Base-by-base conservation (phyloP, 352 stramenopile genomes). In the Peronospora belbahrii region DNA sequence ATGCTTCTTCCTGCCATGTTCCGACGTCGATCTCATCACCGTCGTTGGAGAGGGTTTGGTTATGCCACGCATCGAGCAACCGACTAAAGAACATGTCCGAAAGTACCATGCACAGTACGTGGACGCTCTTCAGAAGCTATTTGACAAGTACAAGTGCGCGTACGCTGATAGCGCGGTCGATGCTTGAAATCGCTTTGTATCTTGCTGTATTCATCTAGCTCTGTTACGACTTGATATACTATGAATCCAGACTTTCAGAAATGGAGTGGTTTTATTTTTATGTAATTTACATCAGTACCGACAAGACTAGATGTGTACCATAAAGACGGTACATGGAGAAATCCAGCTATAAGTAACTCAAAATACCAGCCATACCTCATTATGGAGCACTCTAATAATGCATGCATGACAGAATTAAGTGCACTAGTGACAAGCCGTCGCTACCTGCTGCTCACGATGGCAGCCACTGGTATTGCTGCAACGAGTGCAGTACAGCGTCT, bases 31-130 rank as follows among this genome's bases (percentile, higher is more conserved):
- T 38, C 44, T 97, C 28, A 81, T 88, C 41, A 96, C 88, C 7
- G 89, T 97, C 11, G 72, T 97, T 18, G 85, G 90, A 10, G 83
- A 83, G 41, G 73, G 88, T 15, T 45, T 98, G 19, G 55, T 76
- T 34, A 32, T 97, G 10, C 91, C 91, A 2, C 83, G 70, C 32
- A 86, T 97, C 42, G 62, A 80, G 25, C 33, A 95, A 41, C 91
- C 94, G 4, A 96, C 71, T 0, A 71, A 71, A 18, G 83, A 95
- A 28, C 74, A 97, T 25, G 74, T 98, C 0, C 51, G 65, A 25
- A 76, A 85, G 55, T 96, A 90, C 69, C 94, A 97, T 60, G 57
- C 65, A 15, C 56, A 85, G 35, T 98, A 98, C 58, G 65, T 97
- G 5, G 41, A 60, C 11, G 62, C 76, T 1, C 66, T 97, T 34